phyloP scores from a whole-genome alignment of 2,329 filamentous ascomycete genomes.

The Remersonia thermophila region DNA sequence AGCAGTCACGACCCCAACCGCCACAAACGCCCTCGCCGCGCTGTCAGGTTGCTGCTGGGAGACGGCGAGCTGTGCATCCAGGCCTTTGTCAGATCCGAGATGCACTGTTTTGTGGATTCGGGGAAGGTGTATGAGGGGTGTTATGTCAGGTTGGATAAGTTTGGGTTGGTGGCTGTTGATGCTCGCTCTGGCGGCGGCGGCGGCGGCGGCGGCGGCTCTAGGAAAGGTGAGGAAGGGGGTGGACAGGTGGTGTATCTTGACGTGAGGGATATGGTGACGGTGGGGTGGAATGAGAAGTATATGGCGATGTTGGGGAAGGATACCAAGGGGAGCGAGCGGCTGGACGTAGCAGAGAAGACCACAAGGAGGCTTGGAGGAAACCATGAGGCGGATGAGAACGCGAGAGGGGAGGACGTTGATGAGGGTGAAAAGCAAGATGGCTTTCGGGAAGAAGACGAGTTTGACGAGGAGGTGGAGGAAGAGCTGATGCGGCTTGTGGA shows the following conservation, averaged over 20 bases:
- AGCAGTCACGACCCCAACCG: neutral
- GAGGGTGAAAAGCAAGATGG: neutral
- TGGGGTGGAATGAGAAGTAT: constrained; percentile 38
- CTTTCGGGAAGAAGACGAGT: neutral
- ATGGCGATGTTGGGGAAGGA: constrained; percentile 16
- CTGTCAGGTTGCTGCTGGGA: constrained; percentile 36
- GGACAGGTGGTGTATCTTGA: constrained; percentile 32
- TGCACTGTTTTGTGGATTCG: constrained; percentile 36
- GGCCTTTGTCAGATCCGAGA: constrained; percentile 32
- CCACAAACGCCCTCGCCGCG: constrained; percentile 25
- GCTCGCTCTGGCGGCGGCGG: neutral
- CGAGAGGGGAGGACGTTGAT: neutral
- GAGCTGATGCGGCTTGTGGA: constrained; percentile 1
- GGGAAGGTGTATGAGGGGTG: constrained; percentile 35
- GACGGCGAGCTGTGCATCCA: constrained; percentile 45
- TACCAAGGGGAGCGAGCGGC: neutral
- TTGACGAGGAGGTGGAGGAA: neutral
- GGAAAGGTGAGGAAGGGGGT: constrained; percentile 1
- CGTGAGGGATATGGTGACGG: constrained; percentile 30
- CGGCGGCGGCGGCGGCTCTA: no score
- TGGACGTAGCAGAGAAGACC: neutral
- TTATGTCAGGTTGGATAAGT: constrained; percentile 35
- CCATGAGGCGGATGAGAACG: neutral
- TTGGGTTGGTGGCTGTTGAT: constrained; percentile 20
- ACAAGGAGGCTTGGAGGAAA: no score